Percentiles rank a stretch among this genome's conserved stretches.
phyloP scores from a whole-genome alignment of 1,284 basidiomycete genomes.

The Kwoniella shivajii region DNA sequence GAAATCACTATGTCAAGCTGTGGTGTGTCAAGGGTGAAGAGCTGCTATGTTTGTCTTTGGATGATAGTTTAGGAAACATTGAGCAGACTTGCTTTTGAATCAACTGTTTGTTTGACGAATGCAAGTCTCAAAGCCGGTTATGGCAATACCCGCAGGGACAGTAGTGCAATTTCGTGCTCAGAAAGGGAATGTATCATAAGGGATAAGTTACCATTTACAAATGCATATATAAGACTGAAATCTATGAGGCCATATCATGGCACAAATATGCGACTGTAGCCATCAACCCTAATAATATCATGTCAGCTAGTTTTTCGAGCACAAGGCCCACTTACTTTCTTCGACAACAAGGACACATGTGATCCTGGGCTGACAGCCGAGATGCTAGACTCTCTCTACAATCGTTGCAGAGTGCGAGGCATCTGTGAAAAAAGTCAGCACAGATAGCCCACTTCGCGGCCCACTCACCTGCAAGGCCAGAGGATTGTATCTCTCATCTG shows the following conservation, averaged over 20 bases:
- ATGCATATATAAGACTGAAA: not conserved
- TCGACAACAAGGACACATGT: conserved; percentile 50
- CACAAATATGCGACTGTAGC: conserved; percentile 48
- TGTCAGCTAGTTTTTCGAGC: not conserved
- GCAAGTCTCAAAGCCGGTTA: too few species aligned
- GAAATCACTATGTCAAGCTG: not conserved
- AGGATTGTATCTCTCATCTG: conserved; percentile 49
- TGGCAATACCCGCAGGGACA: too few species aligned
- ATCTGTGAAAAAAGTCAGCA: conserved; percentile 16
- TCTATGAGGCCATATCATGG: conserved; percentile 20
- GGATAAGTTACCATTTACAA: not conserved
- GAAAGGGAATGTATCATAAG: not conserved
- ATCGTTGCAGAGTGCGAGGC: conserved; percentile 50
- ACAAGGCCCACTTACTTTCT: conserved; percentile 33
- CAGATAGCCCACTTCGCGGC: not conserved
- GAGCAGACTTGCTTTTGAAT: too few species aligned
- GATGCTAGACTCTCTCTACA: conserved; percentile 51
- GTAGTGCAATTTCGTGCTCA: too few species aligned
- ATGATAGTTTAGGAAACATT: too few species aligned
- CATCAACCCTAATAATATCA: conserved; percentile 36
- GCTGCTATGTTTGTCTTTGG: too few species aligned
- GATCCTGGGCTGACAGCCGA: conserved; percentile 43
- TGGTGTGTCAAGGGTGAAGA: too few species aligned
- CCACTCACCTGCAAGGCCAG: conserved; percentile 48
- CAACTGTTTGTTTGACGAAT: too few species aligned